Conservation (phyloP, 2,329 filamentous ascomycete genomes). For the Ceratocystis cubensis region DNA sequence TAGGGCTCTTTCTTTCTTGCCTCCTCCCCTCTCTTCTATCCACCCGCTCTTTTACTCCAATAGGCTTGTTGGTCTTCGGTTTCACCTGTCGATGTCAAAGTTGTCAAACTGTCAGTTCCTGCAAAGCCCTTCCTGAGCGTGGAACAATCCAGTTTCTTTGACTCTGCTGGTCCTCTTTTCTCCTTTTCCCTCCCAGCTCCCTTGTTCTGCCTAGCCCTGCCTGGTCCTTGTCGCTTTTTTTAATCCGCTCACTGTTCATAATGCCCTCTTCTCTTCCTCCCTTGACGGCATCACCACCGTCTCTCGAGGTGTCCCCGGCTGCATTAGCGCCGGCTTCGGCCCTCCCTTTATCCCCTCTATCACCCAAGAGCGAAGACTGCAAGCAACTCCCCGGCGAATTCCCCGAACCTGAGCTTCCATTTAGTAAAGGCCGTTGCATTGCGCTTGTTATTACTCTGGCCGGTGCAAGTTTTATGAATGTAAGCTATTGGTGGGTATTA, state of each 20-base stretch:
- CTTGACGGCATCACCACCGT: neutral
- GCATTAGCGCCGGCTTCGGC: neutral
- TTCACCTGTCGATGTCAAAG: neutral
- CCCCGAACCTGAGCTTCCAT: constrained; percentile 24
- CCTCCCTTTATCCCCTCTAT: neutral
- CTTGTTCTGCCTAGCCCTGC: neutral
- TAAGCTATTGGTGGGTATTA: constrained; percentile 24
- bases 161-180: constrained; percentile 6
- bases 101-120: constrained; percentile 4
- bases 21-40: neutral
- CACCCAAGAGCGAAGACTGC: neutral
- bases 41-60: neutral
- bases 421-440: constrained; percentile 41
- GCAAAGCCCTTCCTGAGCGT: neutral
- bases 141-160: neutral
- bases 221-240: neutral
- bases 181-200: neutral
- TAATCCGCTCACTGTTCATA: neutral
- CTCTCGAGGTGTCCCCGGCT: neutral
- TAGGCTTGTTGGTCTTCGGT: neutral
- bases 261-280: neutral
- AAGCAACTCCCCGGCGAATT: neutral
- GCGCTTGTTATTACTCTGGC: constrained; percentile 43
- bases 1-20: neutral
- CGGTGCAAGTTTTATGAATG: constrained; percentile 45